Percentiles rank a stretch among this genome's conserved stretches.
phyloP scores from a whole-genome alignment of 345 rosid species.

The Jatropha curcas region DNA sequence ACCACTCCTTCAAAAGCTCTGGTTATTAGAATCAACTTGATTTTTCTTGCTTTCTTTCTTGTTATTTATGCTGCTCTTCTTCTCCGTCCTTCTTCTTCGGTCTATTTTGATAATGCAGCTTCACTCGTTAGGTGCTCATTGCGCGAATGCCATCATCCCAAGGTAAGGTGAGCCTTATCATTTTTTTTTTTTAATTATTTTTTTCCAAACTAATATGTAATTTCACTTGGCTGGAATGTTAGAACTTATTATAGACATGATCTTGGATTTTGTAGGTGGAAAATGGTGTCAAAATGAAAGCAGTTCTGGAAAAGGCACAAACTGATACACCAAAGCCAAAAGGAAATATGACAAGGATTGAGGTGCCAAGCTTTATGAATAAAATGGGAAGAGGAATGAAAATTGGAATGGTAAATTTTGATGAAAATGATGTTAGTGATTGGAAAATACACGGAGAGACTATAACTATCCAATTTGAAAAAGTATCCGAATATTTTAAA shows the following conservation, averaged over 20 bases:
- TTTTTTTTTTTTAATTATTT: background rate
- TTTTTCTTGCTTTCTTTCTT: conserved; percentile 63
- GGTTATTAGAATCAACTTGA: conserved; percentile 60
- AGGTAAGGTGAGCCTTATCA: conserved; percentile 79
- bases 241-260: too few relatives aligned
- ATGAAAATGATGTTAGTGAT: conserved; percentile 53
- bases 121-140: conserved; percentile 72
- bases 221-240: too few relatives aligned
- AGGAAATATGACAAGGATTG: conserved; percentile 48
- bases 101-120: conserved; percentile 57
- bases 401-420: conserved; percentile 86
- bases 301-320: conserved; percentile 41
- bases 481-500: conserved; percentile 54
- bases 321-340: conserved; percentile 2
- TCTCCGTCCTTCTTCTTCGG: conserved; percentile 67
- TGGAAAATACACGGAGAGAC: conserved; percentile 62
- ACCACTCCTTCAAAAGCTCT: conserved; percentile 59
- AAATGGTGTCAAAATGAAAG: conserved; percentile 63
- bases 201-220: too few relatives aligned
- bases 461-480: conserved; percentile 49
- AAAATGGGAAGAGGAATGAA: conserved; percentile 48
- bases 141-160: conserved; percentile 76
- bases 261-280: conserved; percentile 40
- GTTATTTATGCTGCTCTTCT: conserved; percentile 53
- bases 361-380: conserved; percentile 61